Evolutionary conservation across 2,329 filamentous ascomycete genomes (phyloP).

Genomic region (Cytospora leucostoma): DNA sequence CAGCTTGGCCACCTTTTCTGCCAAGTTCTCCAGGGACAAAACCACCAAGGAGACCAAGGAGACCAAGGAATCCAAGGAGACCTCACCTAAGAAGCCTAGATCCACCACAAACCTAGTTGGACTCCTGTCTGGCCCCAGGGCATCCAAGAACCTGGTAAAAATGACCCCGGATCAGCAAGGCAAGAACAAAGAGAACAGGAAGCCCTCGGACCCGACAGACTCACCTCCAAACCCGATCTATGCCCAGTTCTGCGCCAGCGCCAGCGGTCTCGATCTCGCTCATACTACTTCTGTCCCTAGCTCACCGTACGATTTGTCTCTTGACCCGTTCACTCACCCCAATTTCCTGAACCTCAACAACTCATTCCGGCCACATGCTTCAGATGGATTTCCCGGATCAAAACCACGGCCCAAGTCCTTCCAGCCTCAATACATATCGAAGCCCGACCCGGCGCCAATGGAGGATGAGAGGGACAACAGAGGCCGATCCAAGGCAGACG

Average conservation of each 20-base stretch:
- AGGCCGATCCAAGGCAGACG: constrained; percentile 27
- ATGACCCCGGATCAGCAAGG: constrained; percentile 38
- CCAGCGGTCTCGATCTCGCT: constrained; percentile 31
- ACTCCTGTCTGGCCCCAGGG: constrained; percentile 73
- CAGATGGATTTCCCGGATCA: constrained; percentile 20
- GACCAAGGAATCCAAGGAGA: constrained; percentile 57
- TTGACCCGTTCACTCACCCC: constrained; percentile 23
- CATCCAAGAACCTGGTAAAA: constrained; percentile 62
- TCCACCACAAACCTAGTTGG: constrained; percentile 80
- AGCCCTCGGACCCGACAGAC: constrained; percentile 52
- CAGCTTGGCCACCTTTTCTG: constrained; percentile 45
- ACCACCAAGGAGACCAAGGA: constrained; percentile 49
- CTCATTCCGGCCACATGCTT: constrained; percentile 28
- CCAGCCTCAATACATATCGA: constrained; percentile 41
- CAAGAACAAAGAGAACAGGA: constrained; percentile 82
- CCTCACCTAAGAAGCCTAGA: constrained; percentile 68
- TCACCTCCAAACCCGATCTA: constrained; percentile 70
- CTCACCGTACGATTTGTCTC: constrained; percentile 17
- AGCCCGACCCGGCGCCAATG: constrained; percentile 29
- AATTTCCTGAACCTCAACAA: constrained; percentile 26
- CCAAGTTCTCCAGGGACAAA: constrained; percentile 42
- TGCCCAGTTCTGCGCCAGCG: constrained; percentile 65
- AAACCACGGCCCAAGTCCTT: constrained; percentile 56
- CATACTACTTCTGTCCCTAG: constrained; percentile 30
- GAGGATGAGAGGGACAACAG: constrained; percentile 26